These are phyloP conservation scores for Macrocystidia cucumis DNA, from an alignment of 1,284 basidiomycete genomes.

Conservation along the genomic window DNA sequence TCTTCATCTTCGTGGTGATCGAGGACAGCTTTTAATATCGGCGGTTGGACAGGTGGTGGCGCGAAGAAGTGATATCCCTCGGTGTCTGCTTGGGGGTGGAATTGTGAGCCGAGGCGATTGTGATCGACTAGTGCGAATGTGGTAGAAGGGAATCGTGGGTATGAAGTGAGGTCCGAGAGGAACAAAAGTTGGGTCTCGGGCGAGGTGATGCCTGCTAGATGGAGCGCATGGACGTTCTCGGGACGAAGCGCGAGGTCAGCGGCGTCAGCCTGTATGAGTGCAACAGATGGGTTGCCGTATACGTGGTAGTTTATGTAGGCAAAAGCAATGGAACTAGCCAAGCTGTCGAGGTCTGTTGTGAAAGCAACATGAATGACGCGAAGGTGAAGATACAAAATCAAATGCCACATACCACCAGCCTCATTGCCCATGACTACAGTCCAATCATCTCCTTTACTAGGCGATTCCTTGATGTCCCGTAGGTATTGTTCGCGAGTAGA, in stretches of 20 bases:
- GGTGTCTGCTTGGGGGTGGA: conserved; percentile 31
- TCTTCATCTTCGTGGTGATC: conserved; percentile 93
- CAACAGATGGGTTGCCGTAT: conserved; percentile 46
- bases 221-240: conserved; percentile 79
- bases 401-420: conserved; percentile 66
- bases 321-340: conserved; percentile 79
- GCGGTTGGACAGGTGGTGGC: no score
- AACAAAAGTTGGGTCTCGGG: conserved; percentile 47
- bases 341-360: conserved; percentile 74
- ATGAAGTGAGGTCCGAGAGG: conserved; percentile 44
- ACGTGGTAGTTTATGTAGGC: conserved; percentile 61
- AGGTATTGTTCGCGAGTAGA: conserved; percentile 32
- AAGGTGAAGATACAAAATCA: conserved; percentile 8
- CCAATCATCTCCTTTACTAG: conserved; percentile 50
- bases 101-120: conserved; percentile 61
- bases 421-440: conserved; percentile 87
- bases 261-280: conserved; percentile 69
- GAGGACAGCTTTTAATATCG: conserved; percentile 80
- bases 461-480: conserved; percentile 21
- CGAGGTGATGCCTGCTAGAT: conserved; percentile 42
- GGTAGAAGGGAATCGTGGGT: conserved; percentile 45
- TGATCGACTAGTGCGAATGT: conserved; percentile 86
- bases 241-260: conserved; percentile 73
- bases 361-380: conserved; percentile 3
- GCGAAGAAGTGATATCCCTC: no score